Conservation (phyloP, 495 filamentous ascomycete genomes). For the Xylaria intraflava region DNA sequence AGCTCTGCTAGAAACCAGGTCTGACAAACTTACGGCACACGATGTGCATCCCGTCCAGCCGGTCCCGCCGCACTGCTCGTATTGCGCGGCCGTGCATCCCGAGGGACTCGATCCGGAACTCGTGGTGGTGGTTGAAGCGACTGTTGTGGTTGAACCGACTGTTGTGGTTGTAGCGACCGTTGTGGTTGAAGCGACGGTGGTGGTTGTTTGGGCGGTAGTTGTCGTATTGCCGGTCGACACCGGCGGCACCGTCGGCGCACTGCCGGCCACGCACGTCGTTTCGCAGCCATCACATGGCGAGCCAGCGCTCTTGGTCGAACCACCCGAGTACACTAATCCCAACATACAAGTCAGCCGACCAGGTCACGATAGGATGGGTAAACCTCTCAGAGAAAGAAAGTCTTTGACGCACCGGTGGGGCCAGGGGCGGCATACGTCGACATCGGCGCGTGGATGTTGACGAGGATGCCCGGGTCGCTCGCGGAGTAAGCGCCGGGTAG, state of each 20-base stretch:
- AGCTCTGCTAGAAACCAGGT: not conserved
- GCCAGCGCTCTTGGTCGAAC: conserved; percentile 31
- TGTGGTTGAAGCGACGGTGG: conserved; percentile 2
- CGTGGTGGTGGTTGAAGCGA: conserved; percentile 18
- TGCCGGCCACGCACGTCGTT: conserved; percentile 32
- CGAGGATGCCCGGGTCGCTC: conserved; percentile 43
- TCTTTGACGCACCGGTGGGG: conserved; percentile 15
- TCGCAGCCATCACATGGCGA: conserved; percentile 33
- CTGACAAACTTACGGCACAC: conserved; percentile 30
- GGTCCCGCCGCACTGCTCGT: conserved; percentile 41
- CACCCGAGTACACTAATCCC: conserved; percentile 33
- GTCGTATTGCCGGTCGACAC: too few species aligned
- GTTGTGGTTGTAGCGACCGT: not conserved
- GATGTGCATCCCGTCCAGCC: conserved; percentile 39
- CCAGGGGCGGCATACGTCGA: conserved; percentile 34
- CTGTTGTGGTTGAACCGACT: conserved; percentile 6
- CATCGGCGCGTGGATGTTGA: conserved; percentile 41
- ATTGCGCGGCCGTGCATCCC: conserved; percentile 31
- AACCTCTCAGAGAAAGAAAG: too few species aligned
- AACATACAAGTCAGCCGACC: not conserved
- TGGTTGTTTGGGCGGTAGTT: conserved; percentile 14
- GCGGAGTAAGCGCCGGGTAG: conserved; percentile 45
- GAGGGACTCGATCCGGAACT: conserved; percentile 16
- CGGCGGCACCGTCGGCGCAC: too few species aligned
- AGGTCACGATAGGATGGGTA: not conserved